A percentile compares a stretch with the other conserved stretches of the same genome.
phyloP scores from a whole-genome alignment of 352 stramenopile genomes.

The Phytophthora fragariae region DNA sequence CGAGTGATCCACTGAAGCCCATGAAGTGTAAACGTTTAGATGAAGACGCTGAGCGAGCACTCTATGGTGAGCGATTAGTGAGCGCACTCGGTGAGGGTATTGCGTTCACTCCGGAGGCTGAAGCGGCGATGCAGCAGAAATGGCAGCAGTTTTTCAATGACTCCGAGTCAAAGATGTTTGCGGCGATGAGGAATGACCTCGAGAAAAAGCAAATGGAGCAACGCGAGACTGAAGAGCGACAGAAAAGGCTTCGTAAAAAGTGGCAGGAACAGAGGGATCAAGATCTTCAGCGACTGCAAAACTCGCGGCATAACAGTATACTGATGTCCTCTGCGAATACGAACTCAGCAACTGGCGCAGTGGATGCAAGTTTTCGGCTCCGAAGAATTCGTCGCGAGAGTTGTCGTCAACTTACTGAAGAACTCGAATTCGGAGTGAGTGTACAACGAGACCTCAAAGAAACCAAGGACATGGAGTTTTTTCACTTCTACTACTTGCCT shows the following conservation, averaged over 20 bases:
- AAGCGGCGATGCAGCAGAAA: conserved; percentile 59
- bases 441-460: conserved; percentile 38
- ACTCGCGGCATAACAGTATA: conserved; percentile 24
- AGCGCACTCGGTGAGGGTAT: conserved; percentile 57
- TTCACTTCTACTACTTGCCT: conserved; percentile 63
- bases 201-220: conserved; percentile 55
- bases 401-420: conserved; percentile 55
- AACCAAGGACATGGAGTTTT: conserved; percentile 44
- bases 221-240: conserved; percentile 51
- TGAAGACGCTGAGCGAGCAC: conserved; percentile 46
- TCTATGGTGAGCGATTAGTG: conserved; percentile 47
- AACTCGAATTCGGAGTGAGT: conserved; percentile 59
- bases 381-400: conserved; percentile 64
- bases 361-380: conserved; percentile 52
- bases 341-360: not conserved
- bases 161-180: conserved; percentile 67
- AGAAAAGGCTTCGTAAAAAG: conserved; percentile 67
- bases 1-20: conserved; percentile 2
- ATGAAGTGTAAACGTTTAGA: conserved; percentile 28
- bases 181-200: conserved; percentile 52
- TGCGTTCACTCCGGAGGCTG: conserved; percentile 55
- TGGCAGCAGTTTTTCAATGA: conserved; percentile 69
- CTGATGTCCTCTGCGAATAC: conserved; percentile 8
- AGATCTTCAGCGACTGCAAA: conserved; percentile 52
- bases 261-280: conserved; percentile 64